A percentile compares a stretch with the other conserved stretches of the same genome.
Conservation (phyloP, 2,329 filamentous ascomycete species). For the Cercospora sp. region DNA sequence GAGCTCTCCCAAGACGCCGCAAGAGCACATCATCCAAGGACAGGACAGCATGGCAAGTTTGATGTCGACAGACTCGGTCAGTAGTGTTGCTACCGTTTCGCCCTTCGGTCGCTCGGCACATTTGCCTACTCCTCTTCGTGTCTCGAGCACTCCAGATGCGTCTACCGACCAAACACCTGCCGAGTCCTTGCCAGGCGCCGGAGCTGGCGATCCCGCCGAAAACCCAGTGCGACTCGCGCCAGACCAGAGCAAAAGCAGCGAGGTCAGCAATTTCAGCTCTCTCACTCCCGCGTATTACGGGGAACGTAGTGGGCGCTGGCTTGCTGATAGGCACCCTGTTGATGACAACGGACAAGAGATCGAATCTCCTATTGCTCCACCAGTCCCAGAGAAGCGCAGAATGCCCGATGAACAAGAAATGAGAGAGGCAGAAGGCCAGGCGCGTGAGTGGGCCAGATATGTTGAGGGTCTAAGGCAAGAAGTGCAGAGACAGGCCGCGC, state of each 20-base stretch:
- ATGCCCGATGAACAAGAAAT: not conserved
- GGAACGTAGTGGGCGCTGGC: not conserved
- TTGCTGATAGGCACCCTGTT: not conserved
- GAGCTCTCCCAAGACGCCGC: not conserved
- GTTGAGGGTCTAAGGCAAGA: conserved; percentile 2
- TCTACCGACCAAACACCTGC: not conserved
- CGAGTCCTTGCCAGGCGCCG: not conserved
- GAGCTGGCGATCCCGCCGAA: not conserved
- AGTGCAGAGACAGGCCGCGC: not conserved
- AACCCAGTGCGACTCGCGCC: not conserved
- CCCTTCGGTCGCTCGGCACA: conserved; percentile 4
- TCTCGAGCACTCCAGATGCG: conserved; percentile 1
- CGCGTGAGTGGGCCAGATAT: conserved; percentile 8
- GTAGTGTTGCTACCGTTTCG: conserved; percentile 9
- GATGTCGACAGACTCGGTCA: conserved; percentile 13
- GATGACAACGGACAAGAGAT: conserved; percentile 1
- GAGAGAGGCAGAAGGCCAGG: not conserved
- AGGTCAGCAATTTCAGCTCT: conserved; percentile 5
- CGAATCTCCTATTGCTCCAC: not conserved
- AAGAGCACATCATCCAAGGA: not conserved
- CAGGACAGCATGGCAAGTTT: conserved; percentile 12
- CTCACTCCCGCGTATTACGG: not conserved
- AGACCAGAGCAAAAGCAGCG: not conserved
- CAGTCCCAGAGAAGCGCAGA: not conserved
- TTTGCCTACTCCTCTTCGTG: conserved; percentile 6